Percentiles rank a stretch among this genome's conserved stretches.
These are phyloP conservation scores for Penicillium olsonii DNA, from an alignment of 2,329 filamentous ascomycete species.

Conservation along the genomic window DNA sequence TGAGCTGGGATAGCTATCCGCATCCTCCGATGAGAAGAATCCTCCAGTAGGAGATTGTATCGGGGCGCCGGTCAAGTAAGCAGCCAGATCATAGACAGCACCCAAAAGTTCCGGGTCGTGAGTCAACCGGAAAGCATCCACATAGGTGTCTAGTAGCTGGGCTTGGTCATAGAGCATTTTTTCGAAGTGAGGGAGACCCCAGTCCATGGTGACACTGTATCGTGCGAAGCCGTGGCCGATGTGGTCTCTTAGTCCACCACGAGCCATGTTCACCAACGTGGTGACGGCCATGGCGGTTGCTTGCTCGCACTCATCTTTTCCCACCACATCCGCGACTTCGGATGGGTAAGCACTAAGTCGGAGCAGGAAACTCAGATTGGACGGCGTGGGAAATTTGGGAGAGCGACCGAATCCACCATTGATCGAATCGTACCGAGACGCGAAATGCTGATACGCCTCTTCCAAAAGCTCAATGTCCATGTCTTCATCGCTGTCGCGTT, in stretches of 20 bases:
- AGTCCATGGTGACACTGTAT: conserved; percentile 88
- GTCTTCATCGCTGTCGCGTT: conserved; percentile 61
- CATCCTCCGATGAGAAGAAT: conserved; percentile 86
- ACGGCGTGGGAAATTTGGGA: conserved; percentile 88
- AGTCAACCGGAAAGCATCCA: conserved; percentile 78
- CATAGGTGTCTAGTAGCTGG: conserved; percentile 77
- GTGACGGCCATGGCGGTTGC: conserved; percentile 77
- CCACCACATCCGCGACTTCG: conserved; percentile 83
- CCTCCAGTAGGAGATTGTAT: conserved; percentile 70
- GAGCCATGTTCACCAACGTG: conserved; percentile 76
- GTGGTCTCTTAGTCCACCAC: conserved; percentile 71
- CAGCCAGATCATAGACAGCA: conserved; percentile 76
- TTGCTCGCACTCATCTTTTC: conserved; percentile 70
- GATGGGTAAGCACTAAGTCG: conserved; percentile 70
- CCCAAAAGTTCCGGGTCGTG: conserved; percentile 72
- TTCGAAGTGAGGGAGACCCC: conserved; percentile 94
- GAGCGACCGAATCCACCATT: conserved; percentile 78
- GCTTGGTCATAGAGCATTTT: conserved; percentile 96
- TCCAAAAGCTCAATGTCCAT: conserved; percentile 89
- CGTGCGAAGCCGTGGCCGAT: conserved; percentile 77
- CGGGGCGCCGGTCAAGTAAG: conserved; percentile 76
- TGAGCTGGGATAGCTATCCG: conserved; percentile 75
- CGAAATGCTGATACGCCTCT: conserved; percentile 81
- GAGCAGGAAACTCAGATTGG: conserved; percentile 80
- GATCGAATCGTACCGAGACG: conserved; percentile 73